phyloP scores from a whole-genome alignment of 1,284 basidiomycete species.

The Tetrapyrgos nigripes region DNA sequence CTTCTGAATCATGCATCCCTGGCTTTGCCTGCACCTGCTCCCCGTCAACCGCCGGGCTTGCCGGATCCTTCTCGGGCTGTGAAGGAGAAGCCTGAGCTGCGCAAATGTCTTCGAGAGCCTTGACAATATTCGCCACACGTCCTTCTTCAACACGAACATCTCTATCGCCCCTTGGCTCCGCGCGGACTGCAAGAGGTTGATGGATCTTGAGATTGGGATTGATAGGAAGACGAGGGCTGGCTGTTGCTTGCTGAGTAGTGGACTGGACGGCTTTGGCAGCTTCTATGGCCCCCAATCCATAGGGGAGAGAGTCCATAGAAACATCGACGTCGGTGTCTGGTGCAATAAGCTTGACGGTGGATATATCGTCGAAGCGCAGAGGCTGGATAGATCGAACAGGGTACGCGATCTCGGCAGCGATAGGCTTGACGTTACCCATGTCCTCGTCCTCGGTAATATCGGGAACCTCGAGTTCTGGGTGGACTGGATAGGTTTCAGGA shows the following conservation, averaged over 20 bases:
- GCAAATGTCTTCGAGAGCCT: not conserved
- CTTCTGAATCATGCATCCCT: not conserved
- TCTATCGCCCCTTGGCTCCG: not conserved
- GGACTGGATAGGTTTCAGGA: not conserved
- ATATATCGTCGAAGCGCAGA: not conserved
- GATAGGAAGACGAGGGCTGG: not conserved
- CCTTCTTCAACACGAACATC: not conserved
- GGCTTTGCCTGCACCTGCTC: not conserved
- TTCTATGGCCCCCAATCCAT: not conserved
- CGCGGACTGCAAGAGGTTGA: not conserved
- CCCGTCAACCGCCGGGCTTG: not conserved
- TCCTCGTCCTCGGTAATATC: not conserved
- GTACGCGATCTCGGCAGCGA: too few species aligned
- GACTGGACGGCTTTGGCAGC: not conserved
- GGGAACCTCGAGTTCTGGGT: not conserved
- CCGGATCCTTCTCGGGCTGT: not conserved
- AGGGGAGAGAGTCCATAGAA: not conserved
- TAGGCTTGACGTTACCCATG: not conserved
- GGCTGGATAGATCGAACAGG: too few species aligned
- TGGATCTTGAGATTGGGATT: not conserved
- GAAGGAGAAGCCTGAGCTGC: not conserved
- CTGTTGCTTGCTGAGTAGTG: not conserved
- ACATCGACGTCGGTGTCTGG: not conserved
- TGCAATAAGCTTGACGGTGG: not conserved
- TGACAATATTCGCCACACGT: not conserved